Evolutionary conservation across 176 grass and related monocot genomes (phyloP).

Genomic region (Aegilops longissima): DNA sequence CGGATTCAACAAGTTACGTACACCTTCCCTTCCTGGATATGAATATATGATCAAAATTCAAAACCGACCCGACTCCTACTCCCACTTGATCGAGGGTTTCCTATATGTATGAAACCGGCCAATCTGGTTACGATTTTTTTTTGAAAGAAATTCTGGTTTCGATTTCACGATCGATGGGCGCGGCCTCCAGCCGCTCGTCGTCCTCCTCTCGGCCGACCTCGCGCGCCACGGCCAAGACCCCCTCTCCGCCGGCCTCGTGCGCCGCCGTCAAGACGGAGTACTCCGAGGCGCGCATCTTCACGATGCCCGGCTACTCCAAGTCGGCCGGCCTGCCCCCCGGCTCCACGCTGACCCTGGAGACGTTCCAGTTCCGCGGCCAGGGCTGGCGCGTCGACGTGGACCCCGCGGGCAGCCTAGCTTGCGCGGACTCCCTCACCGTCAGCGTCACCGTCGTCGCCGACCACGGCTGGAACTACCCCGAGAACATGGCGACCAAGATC

Average conservation of each 20-base stretch:
- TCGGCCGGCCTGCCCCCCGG: neutral
- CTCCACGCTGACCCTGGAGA: neutral
- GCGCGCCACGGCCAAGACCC: neutral
- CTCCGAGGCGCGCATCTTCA: neutral
- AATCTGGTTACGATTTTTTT: neutral
- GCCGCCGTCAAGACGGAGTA: neutral
- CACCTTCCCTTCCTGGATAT: neutral
- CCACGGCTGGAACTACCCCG: neutral
- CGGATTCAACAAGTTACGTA: neutral
- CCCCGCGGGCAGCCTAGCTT: neutral
- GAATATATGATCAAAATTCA: neutral
- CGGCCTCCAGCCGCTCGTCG: neutral
- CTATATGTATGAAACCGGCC: neutral
- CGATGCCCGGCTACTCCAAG: conserved; percentile 5
- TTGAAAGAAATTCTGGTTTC: neutral
- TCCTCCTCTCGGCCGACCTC: neutral
- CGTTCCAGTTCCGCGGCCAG: conserved; percentile 31
- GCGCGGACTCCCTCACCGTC: neutral
- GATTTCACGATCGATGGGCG: neutral
- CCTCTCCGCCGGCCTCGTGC: neutral
- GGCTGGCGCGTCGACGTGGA: neutral
- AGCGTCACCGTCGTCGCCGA: conserved; percentile 24
- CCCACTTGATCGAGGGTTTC: neutral
- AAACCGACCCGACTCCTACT: neutral
- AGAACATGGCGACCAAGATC: neutral